Base-by-base conservation (phyloP, 2,329 filamentous ascomycete genomes). In the Fusarium redolens region DNA sequence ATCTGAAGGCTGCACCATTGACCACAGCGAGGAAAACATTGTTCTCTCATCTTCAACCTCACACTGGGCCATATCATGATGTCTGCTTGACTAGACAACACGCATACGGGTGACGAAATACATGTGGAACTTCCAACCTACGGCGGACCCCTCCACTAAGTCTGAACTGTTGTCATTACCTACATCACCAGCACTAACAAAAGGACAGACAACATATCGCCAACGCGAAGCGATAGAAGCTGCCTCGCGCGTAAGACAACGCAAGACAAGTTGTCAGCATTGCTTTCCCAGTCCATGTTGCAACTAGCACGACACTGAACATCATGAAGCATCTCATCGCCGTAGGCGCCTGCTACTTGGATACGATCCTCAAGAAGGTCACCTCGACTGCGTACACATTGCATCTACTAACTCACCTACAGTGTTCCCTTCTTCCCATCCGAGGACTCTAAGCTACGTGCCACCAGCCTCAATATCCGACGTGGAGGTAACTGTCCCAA, bases 401-500 rank as follows among this genome's bases (percentile, higher is more conserved):
- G 43, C 22, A 51, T 50, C 33, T 61, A 64, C 71, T 71, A 62
- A 75, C 71, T 51, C 54, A 60, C 58, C 52, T 69, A 72, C 78
- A 93, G 90, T 69, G 87, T 93, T 38, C 88, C 91, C 6, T 83
- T 89, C 77, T 94, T 90, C 78, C 92, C 92, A 3, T 81, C 81
- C 11, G 92, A 95, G 82, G 92, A 95, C 83, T 87, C 89, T 52
- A 95, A 95, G 81, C 84, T 93, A 44, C 90, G 92, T 37, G 92
- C 92, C 22, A 87, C 88, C 4, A 84, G 78, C 30, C 79, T 92
- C 61, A 82, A 84, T 40, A 86, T 86, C 47, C 88, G 92, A 35
- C 88, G 92, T 31, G 92, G 93, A 58, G 92, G 92, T 37, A 95
- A 95, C 79, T 90, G 91, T 70, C 88, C 90, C 30, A 95, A 95